Conservation (phyloP, 179 eudicot species). For the Drosera spatulata region DNA sequence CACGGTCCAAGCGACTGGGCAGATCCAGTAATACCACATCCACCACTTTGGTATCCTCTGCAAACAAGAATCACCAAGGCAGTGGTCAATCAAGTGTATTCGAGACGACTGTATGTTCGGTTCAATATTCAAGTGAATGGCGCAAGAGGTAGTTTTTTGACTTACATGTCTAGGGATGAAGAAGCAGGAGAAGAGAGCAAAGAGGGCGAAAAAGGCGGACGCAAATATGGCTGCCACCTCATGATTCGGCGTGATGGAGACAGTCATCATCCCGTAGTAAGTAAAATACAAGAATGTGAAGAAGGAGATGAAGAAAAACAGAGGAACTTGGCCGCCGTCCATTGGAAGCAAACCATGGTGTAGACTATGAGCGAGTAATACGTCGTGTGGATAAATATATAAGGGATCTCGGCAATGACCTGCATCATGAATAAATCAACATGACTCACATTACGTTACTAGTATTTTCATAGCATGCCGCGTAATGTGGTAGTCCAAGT, state of each 20-base stretch:
- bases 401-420: conserved; percentile 75
- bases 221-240: conserved; percentile 80
- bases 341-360: conserved; percentile 74
- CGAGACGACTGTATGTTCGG: background rate
- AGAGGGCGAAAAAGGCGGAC: conserved; percentile 61
- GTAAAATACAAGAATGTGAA: conserved; percentile 84
- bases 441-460: too few species aligned
- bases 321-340: conserved; percentile 66
- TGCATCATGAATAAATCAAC: conserved; percentile 6
- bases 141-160: too few species aligned
- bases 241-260: conserved; percentile 82
- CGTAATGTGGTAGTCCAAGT: too few species aligned
- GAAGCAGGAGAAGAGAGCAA: conserved; percentile 83
- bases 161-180: conserved; percentile 84
- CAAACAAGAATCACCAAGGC: background rate
- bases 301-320: conserved; percentile 71
- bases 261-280: conserved; percentile 95
- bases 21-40: conserved; percentile 93
- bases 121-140: too few species aligned
- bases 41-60: conserved; percentile 92
- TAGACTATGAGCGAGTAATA: conserved; percentile 64
- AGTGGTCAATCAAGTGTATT: too few species aligned
- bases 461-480: too few species aligned
- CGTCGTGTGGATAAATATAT: conserved; percentile 46
- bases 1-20: conserved; percentile 94